Evolutionary conservation across 768 basidiomycete genomes (phyloP), one percentile per base, ranked within the genome.

Genomic region (Leccinum aurantiacum): DNA sequence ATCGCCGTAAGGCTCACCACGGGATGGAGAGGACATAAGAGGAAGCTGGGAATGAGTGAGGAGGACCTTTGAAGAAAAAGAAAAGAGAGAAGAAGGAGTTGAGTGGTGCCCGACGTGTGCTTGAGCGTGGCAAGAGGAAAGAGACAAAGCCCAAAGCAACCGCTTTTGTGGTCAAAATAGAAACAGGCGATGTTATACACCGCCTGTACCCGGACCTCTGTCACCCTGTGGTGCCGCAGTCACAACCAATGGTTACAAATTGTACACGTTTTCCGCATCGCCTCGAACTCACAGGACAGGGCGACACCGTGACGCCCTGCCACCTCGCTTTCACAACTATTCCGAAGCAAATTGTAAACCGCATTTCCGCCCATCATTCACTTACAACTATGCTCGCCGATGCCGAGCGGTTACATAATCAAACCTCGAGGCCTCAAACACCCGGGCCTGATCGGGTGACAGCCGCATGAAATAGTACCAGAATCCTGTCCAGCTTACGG

Each of bases 1-100:
- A 71, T 93, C 89, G 31, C 75, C 78, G 55, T 80, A 79, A 17
- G 68, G 73, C 60, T 73, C 73, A 51, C 67, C 69, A 29, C 71
- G 73, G 56, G 75, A 60, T 6, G 70, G 60, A 53, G 67, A 69
- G 47, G 74, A 63, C 73, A 74, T 74, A 38, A 13, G 51, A 53
- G 48, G 31, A 49, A 54, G 60, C 22, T 52, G 19, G 22, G 25
- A 47, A 19, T 54, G 41, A 17, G 3, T 25, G 41, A 15, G 17
- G 33, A 56, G 9, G 27, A 53, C 64, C 64, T 66, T 56, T 31
- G 46, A 14, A 41, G 57, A 35, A 31, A 31, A 51, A 3, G 24
- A 9, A 44, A 33, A 35, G 33, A 35, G 35, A 35, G 6, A 35
- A 35, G 2, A 35, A 35, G 35, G 35, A 35, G 13, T 35, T 44